Base-by-base conservation (phyloP, 768 basidiomycete species). In the Chlorophyllum brunneum region DNA sequence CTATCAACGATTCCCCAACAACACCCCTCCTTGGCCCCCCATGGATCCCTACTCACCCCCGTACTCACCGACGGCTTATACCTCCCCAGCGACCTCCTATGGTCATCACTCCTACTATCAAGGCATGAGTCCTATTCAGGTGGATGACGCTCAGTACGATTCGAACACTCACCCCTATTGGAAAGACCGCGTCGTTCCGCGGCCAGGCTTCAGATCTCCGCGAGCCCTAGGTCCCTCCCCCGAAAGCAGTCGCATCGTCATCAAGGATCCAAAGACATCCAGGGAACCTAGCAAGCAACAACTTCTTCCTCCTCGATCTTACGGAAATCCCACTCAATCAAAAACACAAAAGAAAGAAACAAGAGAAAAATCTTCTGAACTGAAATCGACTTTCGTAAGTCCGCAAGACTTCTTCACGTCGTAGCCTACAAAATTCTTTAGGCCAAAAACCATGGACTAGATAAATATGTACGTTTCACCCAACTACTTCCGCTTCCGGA, bases 381-480 rank as follows among this genome's bases (percentile, higher is more conserved):
- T 16, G 8, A 30, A 15, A 6, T 30, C 29, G 1, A 30, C 22
- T 10, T 10, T 27, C 10, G 40, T 31, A 33, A 51, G 39, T 42
- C 11, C 9, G 11, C 16, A 13, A 23, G 20, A 24, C 9, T 8
- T 8, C 16, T 24, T 15, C 30, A n/a, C 15, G 31, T 8, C 8
- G 33, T 23, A 24, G 11, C 20, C 18, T n/a, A 22, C 40, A 22
- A n/a, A 10, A 16, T 29, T 18, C 18, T 26, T 1, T 15, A 51
- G 38, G 18, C 18, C 30, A 31, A 18, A 31, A 51, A 51, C 11
- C 49, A 51, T 18, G 49, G 49, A 53, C 66, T 78, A 45, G 74
- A 78, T 63, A 74, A 70, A 72, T 78, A 75, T 67, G 75, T 75
- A 56, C 26, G 70, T 57, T 22, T 16, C 18, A 4, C 7, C 16